Evolutionary conservation across 1,284 basidiomycete genomes (phyloP).

Genomic region (Boletus hoseneyae): DNA sequence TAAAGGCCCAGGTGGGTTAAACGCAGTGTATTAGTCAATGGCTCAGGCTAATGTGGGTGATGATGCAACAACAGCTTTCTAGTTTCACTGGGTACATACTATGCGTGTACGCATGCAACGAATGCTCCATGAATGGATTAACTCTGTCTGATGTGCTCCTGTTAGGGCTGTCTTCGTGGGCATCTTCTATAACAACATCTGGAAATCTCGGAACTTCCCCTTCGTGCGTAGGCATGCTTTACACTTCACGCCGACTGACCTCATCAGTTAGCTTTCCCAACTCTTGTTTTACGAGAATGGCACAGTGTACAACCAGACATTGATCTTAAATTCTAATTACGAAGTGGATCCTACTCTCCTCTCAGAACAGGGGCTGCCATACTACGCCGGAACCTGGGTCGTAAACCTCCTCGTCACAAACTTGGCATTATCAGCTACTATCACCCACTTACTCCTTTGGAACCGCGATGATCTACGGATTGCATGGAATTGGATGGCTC

Average conservation of each 20-base stretch:
- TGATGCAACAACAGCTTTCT: constrained; percentile 33
- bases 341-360: constrained; percentile 45
- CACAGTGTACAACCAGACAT: constrained; percentile 42
- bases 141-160: constrained; percentile 2
- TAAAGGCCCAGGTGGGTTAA: no score
- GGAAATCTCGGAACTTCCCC: constrained; percentile 47
- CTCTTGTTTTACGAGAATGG: constrained; percentile 51
- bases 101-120: constrained; percentile 38
- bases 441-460: constrained; percentile 53
- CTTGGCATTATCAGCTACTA: constrained; percentile 42
- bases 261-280: constrained; percentile 40
- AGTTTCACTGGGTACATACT: constrained; percentile 41
- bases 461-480: constrained; percentile 41
- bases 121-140: not conserved
- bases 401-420: constrained; percentile 32
- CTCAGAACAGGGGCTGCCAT: constrained; percentile 41
- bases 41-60: no score
- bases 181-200: constrained; percentile 45
- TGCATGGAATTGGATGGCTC: constrained; percentile 44
- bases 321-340: constrained; percentile 47
- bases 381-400: constrained; percentile 39
- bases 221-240: constrained; percentile 35
- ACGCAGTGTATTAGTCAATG: not conserved
- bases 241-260: not conserved
- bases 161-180: constrained; percentile 40